phyloP scores from a whole-genome alignment of 345 rosid genomes.

The Abelmoschus esculentus region DNA sequence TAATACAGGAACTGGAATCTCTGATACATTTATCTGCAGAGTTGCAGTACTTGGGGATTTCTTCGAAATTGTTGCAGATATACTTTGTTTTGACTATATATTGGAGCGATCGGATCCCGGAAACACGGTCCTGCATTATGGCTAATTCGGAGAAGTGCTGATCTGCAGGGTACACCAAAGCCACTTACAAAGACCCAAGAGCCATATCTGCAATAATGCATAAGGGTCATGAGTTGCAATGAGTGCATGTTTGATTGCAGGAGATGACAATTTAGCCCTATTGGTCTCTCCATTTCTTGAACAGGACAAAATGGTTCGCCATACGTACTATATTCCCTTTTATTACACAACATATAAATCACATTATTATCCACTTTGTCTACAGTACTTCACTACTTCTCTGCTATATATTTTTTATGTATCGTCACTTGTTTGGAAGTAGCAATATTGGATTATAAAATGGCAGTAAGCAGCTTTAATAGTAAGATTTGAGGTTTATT shows the following conservation, averaged over 20 bases:
- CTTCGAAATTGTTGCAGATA: neutral
- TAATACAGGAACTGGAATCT: neutral
- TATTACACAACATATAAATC: neutral
- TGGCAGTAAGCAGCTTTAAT: no score
- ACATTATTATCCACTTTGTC: neutral
- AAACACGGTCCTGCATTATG: neutral
- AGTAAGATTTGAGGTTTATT: no score
- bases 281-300: conserved; percentile 11
- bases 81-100: conserved; percentile 3
- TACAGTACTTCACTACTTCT: no score
- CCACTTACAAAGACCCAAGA: conserved; percentile 6
- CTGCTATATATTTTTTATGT: no score
- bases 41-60: neutral
- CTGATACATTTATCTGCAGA: neutral
- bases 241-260: conserved; percentile 10
- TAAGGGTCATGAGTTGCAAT: conserved; percentile 9
- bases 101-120: neutral
- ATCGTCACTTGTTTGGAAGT: no score
- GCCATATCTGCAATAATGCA: no score
- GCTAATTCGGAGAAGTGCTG: neutral
- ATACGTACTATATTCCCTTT: neutral
- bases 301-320: conserved; percentile 11
- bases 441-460: no score
- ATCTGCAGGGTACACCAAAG: neutral
- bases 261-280: conserved; percentile 11